Base-by-base conservation (phyloP, 2,329 filamentous ascomycete genomes). In the Rutstroemia sp. region DNA sequence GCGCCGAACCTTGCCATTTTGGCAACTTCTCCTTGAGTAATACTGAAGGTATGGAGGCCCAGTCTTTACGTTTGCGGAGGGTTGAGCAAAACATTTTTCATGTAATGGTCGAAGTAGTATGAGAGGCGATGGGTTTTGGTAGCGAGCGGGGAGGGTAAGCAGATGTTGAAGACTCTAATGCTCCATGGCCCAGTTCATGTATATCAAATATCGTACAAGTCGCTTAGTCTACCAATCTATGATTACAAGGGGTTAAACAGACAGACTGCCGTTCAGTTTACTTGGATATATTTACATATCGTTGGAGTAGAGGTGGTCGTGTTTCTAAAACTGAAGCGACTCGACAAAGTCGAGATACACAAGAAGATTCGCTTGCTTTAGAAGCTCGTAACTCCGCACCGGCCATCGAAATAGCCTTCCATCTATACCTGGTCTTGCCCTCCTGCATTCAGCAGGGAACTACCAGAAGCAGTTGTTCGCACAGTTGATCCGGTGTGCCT, bases 41-140 rank as follows among this genome's bases (percentile, higher is more conserved):
- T 23, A 42, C 61, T n/a, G 58, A 51, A 42, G 67, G 64, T 19
- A 68, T 49, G 12, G 57, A 57, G 21, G 60, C 56, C 67, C 67
- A 70, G 56, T 69, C 63, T 12, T 46, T 49, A 21, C 69, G 62
- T 52, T 62, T 67, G 42, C 69, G 64, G 27, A 71, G 55, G 9
- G 62, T 64, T 16, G 64, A 62, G 56, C 67, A 71, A 52, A 71
- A 71, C 67, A 70, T 67, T n/a, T n/a, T 49, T 41, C 12, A 10
- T 39, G 34, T 3, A 10, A 37, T 5, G 34, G 5, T 23, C 14
- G 7, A 38, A 12, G 23, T 16, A 18, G 34, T 23, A 18, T 42
- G 39, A 19, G 39, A 2, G 18, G 8, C 19, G 39, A 2, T n/a
- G 5, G 5, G n/a, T n/a, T 42, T n/a, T 10, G 5, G 16, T n/a